phyloP scores from a whole-genome alignment of 2,329 filamentous ascomycete species.

The Colletotrichum somersetense region DNA sequence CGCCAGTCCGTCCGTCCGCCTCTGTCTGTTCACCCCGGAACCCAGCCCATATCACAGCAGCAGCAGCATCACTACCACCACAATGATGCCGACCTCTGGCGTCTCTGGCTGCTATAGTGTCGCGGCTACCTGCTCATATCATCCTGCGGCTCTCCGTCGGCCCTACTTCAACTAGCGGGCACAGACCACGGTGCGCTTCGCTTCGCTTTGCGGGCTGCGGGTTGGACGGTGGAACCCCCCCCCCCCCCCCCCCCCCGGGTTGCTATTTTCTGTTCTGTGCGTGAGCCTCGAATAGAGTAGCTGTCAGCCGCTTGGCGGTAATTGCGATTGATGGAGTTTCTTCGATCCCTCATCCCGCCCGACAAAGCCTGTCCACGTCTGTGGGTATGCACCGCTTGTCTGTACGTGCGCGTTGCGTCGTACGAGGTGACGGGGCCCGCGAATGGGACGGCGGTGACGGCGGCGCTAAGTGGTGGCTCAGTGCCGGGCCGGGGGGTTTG shows the following conservation, averaged over 20 bases:
- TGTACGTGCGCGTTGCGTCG: neutral
- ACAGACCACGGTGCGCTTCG: slow-evolving; percentile 6
- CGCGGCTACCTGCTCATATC: slow-evolving; percentile 21
- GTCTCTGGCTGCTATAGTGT: neutral
- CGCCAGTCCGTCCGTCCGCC: too few relatives aligned
- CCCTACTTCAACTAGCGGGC: neutral
- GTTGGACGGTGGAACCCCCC: slow-evolving; percentile 1
- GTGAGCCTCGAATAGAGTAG: slow-evolving; percentile 30
- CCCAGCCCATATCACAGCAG: neutral
- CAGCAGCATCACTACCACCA: neutral
- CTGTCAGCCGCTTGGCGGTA: slow-evolving; percentile 5
- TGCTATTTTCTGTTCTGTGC: slow-evolving; percentile 34
- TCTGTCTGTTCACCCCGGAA: neutral
- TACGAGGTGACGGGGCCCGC: neutral
- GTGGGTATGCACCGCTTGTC: neutral
- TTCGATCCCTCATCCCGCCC: neutral
- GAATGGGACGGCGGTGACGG: too few relatives aligned
- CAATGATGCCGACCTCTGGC: neutral
- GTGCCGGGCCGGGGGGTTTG: neutral
- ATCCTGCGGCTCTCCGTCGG: slow-evolving; percentile 35
- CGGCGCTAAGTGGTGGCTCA: neutral
- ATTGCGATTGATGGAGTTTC: neutral
- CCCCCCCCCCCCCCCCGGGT: neutral
- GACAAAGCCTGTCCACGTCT: neutral
- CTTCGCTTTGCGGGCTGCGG: slow-evolving; percentile 14